Base-by-base conservation (phyloP, 2,329 filamentous ascomycete species). In the Pseudocercospora fijiensis region DNA sequence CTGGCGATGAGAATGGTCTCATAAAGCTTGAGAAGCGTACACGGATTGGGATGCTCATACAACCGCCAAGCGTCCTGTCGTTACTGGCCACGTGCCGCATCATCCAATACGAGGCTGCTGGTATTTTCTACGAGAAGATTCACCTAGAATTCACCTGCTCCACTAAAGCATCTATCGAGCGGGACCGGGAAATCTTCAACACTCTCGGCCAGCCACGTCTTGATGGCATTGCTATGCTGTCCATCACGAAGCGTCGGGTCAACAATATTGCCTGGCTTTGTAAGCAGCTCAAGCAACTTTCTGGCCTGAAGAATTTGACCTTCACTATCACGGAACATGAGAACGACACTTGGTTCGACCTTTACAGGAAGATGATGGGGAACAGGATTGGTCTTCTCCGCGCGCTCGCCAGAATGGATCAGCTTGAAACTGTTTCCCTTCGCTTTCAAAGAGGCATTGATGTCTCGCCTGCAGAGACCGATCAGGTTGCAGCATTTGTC, bases 121-220 rank as follows among this genome's bases (percentile, higher is more conserved):
- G 37, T 10, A 58, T 58, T 11, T 58, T 58, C 56, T 58, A 58
- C 37, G 22, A 26, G 16, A 53, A 18, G 16, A 28, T 53, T 13
- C 49, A 52, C 27, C 8, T 52, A 10, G 24, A 16, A 13, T 52
- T 52, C 11, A 24, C 49, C 10, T 24, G 20, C 49, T 20, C 18
- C 22, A 47, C 43, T 24, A 47, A 47, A 24, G 8, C 43, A 4
- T 24, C 22, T 24, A 27, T 52, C 20, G 10, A 52, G 20, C 24
- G 16, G 16, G 49, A 52, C 3, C 49, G 24, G 1, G 49, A 52
- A 11, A 27, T 52, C 11, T 52, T 52, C 24, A n/a, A 8, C 11
- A 52, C 24, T 8, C 49, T 52, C 3, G 20, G 49, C 20, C 49
- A 26, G 26, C 22, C 49, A 28, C 49, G 49, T 18, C 26, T 53